phyloP scores from a whole-genome alignment of 805 yeast species.

The Huiozyma sinensis region DNA sequence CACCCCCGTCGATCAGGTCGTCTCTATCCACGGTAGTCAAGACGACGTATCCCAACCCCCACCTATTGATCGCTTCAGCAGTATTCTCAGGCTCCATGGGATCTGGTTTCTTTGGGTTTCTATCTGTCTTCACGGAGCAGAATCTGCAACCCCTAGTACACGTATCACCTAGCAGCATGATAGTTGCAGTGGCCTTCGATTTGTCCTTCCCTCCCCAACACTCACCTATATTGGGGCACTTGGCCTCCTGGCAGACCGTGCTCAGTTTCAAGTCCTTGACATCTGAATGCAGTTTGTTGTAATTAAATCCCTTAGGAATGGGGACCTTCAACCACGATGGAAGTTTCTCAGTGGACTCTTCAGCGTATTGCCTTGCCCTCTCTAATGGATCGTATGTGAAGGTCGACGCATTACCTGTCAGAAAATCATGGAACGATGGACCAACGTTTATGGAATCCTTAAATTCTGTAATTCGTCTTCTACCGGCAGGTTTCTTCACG shows the following conservation, averaged over 20 bases:
- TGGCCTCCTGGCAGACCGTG: conserved; percentile 97
- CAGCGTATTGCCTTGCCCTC: conserved; percentile 47
- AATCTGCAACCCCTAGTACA: conserved; percentile 99
- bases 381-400: conserved; percentile 63
- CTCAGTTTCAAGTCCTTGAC: conserved; percentile 79
- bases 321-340: conserved; percentile 95
- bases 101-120: conserved; percentile 81
- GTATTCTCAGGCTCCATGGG: conserved; percentile 97
- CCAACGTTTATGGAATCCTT: conserved; percentile 67
- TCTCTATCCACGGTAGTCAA: conserved; percentile 96
- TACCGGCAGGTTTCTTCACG: conserved; percentile 6
- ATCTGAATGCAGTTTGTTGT: conserved; percentile 70
- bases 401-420: conserved; percentile 68
- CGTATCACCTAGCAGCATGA: conserved; percentile 96
- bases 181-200: conserved; percentile 80
- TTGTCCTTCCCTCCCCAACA: conserved; percentile 95
- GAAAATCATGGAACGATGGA: conserved; percentile 88
- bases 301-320: conserved; percentile 89
- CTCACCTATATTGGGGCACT: conserved; percentile 98
- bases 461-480: conserved; percentile 49
- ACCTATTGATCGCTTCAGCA: conserved; percentile 90
- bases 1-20: conserved; percentile 88
- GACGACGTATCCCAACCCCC: conserved; percentile 98
- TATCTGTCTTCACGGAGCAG: conserved; percentile 90
- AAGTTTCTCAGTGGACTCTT: conserved; percentile 48